A percentile compares a stretch with the other conserved stretches of the same genome.
phyloP scores from a whole-genome alignment of 768 basidiomycete species.

The Lentinula sp. region DNA sequence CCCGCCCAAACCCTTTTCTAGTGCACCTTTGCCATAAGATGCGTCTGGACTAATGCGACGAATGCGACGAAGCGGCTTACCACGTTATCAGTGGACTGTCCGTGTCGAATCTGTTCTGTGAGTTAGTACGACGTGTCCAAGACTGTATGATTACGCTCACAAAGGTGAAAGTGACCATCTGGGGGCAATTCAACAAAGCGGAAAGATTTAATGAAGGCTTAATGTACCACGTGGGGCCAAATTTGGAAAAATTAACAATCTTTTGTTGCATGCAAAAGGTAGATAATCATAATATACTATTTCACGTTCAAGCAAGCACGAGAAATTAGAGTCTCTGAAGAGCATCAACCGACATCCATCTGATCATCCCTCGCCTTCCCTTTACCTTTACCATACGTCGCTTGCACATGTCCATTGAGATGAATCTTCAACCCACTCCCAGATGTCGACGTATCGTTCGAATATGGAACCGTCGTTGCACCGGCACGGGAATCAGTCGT shows the following conservation, averaged over 20 bases:
- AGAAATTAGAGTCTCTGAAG: background rate
- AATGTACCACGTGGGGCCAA: background rate
- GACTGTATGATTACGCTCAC: conserved; percentile 19
- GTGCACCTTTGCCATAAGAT: conserved; percentile 10
- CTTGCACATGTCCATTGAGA: conserved; percentile 23
- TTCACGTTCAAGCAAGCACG: background rate
- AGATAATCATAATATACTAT: background rate
- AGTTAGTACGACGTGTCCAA: background rate
- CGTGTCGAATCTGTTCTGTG: conserved; percentile 57
- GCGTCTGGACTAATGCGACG: background rate
- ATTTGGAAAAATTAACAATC: background rate
- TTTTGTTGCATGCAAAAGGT: background rate
- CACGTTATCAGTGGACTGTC: conserved; percentile 72
- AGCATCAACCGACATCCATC: conserved; percentile 61
- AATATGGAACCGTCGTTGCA: background rate
- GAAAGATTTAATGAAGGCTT: background rate
- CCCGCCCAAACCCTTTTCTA: conserved; percentile 64
- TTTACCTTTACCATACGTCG: conserved; percentile 38
- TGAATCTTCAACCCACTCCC: conserved; percentile 14
- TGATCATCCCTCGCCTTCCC: conserved; percentile 45
- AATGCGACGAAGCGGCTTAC: conserved; percentile 27
- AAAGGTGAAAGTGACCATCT: conserved; percentile 36
- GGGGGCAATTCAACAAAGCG: background rate
- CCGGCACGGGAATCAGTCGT: background rate
- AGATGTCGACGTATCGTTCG: conserved; percentile 1